Evolutionary conservation across 768 basidiomycete genomes (phyloP), one percentile per base, ranked within the genome.

Genomic region (Amanita pallidorosea): DNA sequence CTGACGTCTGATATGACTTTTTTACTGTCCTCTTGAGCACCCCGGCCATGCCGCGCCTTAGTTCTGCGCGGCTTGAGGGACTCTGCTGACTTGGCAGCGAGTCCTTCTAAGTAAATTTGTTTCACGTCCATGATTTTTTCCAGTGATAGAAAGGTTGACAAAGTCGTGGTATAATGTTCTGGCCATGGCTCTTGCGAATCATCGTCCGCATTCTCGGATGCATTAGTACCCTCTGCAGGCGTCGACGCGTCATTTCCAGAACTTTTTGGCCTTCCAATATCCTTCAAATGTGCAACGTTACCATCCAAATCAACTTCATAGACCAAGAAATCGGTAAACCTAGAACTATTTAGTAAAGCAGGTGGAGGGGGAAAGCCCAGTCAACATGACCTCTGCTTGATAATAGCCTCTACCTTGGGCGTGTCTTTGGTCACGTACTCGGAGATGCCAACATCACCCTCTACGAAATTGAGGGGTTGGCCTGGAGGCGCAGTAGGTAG

Each of bases 321-420:
- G 17, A 99, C 96, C 59, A 98, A 59, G 63, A 99, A 99, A 66
- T 99, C 96, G 36, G 95, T 95, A 65, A 98, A 98, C 60, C 94
- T 96, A 60, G 23, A 47, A 43, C 40, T 50, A 35, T 55, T 38
- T 47, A 41, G 41, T 43, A 45, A 31, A 45, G 13, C 13, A 33
- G 12, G 11, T 13, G 13, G 12, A 46, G 6, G 43, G 37, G 4
- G 3, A 9, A 37, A 23, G 15, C 15, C 2, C 6, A 9, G 5
- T 12, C 31, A 33, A 61, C 76, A 54, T 52, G 92, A n/a, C 94
- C 95, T 76, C 69, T 98, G 95, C 67, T 98, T 98, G 65, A 98
- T 97, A 60, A 98, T 95, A 4, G 90, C 95, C 47, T 83, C 77
- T 56, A 98, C 81, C 60, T 79, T 78, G 3, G 82, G 75, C 20